Conservation (phyloP, 306 rosid species). For the Acacia crassicarpa region DNA sequence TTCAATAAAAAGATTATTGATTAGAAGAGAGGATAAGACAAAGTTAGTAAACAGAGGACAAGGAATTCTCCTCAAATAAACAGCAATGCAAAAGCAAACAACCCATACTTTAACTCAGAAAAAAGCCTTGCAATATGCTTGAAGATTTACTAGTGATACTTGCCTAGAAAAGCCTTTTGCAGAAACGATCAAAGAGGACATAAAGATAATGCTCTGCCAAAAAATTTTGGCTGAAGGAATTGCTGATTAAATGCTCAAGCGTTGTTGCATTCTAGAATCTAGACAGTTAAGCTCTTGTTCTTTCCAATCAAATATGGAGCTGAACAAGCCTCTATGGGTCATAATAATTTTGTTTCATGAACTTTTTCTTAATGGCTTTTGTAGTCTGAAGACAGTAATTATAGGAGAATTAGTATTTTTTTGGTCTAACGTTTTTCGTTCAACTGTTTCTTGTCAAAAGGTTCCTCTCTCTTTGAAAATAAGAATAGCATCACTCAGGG, state of each 20-base stretch:
- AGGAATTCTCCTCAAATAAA: not conserved
- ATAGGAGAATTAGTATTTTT: not conserved
- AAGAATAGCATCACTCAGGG: conserved; percentile 78
- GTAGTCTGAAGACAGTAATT: not conserved
- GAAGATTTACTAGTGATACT: not conserved
- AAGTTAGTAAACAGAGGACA: not conserved
- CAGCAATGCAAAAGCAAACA: not conserved
- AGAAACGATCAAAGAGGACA: not conserved
- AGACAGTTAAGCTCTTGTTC: conserved; percentile 10
- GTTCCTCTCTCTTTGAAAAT: conserved; percentile 81
- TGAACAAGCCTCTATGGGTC: not conserved
- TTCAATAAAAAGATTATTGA: not conserved
- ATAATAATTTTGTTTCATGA: not conserved
- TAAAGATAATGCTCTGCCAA: not conserved
- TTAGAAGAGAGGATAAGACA: not conserved
- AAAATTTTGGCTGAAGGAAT: no score
- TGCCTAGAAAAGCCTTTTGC: not conserved
- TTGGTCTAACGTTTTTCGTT: not conserved
- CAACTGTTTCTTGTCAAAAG: conserved; percentile 46
- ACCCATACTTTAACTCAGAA: no score
- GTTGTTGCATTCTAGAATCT: no score
- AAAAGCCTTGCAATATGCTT: no score
- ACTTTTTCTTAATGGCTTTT: not conserved
- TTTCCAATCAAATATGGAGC: not conserved
- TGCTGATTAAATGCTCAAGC: no score